Evolutionary conservation across 2,329 filamentous ascomycete genomes (phyloP).

Genomic region (Fusarium floridanum): DNA sequence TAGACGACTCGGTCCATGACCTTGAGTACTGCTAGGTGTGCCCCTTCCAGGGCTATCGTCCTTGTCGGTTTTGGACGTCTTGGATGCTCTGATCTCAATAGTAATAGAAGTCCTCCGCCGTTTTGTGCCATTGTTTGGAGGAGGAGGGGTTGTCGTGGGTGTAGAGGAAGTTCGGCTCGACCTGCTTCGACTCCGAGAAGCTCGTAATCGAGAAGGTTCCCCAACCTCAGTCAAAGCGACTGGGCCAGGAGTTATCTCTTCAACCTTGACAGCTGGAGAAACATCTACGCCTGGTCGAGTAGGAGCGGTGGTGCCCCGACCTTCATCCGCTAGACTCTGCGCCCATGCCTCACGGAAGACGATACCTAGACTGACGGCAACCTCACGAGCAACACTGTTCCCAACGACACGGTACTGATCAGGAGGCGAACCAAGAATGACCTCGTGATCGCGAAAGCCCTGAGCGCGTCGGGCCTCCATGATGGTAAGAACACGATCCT

Average conservation of each 20-base stretch:
- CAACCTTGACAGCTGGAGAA: conserved; percentile 12
- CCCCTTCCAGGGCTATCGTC: conserved; percentile 5
- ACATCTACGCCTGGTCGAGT: conserved; percentile 25
- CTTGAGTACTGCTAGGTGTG: background rate
- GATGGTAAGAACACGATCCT: conserved; percentile 72
- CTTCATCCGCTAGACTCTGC: conserved; percentile 42
- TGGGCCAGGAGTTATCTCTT: conserved; percentile 12
- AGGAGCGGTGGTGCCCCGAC: background rate
- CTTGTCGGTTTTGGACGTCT: conserved; percentile 8
- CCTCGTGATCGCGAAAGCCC: conserved; percentile 77
- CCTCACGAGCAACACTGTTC: conserved; percentile 80
- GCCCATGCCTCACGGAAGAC: conserved; percentile 69
- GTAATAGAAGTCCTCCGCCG: conserved; percentile 9
- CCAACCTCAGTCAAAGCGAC: conserved; percentile 9
- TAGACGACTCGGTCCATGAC: conserved; percentile 27
- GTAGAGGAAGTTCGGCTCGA: conserved; percentile 7
- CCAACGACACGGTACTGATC: conserved; percentile 78
- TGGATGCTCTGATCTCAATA: conserved; percentile 29
- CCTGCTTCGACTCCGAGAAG: conserved; percentile 16
- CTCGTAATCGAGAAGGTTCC: background rate
- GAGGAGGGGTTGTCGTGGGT: conserved; percentile 4
- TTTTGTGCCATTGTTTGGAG: conserved; percentile 11
- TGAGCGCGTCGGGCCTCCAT: conserved; percentile 78
- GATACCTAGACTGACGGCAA: conserved; percentile 76
- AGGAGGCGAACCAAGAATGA: conserved; percentile 69